Percentiles rank a stretch among this genome's conserved stretches.
phyloP scores from a whole-genome alignment of 169 alveolate species.

The Prorocentrum cordatum region DNA sequence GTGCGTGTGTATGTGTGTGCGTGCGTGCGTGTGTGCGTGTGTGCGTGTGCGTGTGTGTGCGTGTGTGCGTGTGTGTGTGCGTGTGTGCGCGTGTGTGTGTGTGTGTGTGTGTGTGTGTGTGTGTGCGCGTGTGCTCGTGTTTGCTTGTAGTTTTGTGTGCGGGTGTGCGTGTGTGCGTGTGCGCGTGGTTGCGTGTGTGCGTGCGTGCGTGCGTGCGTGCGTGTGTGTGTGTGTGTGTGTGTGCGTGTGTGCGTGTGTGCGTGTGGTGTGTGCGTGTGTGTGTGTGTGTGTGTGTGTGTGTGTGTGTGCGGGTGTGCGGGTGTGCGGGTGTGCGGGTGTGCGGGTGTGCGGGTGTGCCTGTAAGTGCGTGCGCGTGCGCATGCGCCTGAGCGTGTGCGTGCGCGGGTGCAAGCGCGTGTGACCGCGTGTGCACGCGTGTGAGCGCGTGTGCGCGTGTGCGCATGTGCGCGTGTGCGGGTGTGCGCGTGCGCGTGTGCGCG shows the following conservation, averaged over 20 bases:
- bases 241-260: not conserved
- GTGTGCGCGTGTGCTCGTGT: not conserved
- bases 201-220: not conserved
- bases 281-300: not conserved
- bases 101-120: not conserved
- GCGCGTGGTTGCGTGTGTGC: not conserved
- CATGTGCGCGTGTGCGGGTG: not conserved
- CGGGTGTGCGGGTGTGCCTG: not conserved
- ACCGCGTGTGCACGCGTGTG: not conserved
- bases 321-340: not conserved
- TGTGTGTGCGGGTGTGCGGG: not conserved
- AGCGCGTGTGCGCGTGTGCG: not conserved
- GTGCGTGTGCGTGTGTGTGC: not conserved
- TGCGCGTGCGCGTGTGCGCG: not conserved
- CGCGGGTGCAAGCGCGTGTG: not conserved
- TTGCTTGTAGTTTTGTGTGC: not conserved
- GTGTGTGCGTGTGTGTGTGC: not conserved
- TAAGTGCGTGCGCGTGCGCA: not conserved
- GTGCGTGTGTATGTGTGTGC: not conserved
- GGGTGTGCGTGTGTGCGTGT: not conserved
- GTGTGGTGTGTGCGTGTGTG: not conserved
- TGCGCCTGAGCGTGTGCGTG: not conserved
- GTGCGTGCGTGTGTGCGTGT: not conserved
- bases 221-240: not conserved
- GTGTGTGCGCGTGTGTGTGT: not conserved